Base-by-base conservation (phyloP, 805 yeast genomes). In the Lachancea kluyveri region DNA sequence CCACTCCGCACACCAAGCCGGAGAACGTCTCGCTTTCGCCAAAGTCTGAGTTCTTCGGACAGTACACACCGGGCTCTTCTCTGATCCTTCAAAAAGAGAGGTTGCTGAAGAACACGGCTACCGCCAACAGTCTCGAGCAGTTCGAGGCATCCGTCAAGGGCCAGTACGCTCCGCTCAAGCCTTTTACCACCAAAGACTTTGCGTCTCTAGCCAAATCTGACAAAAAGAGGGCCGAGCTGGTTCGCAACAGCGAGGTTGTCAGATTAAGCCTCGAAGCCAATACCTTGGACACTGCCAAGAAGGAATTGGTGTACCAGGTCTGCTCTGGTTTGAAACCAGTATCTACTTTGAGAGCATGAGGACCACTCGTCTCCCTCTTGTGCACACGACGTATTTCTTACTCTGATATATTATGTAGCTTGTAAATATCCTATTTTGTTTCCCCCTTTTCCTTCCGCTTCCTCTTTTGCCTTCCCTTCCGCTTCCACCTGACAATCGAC, bases 1-100 rank as follows among this genome's bases (percentile, higher is more conserved):
- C 30, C 7, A 30, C 28, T 11, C 28, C 26, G 7, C 31, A 33
- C 17, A 35, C 24, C 4, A 20, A 33, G 19, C 37, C 42, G 6
- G 33, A 35, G 25, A 48, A 42, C 33, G 21, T 30, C 11, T 34
- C 35, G 6, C 28, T 33, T 17, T 39, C 45, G 12, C 77, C 64
- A 54, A 62, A 57, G 45, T 74, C 86, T 33, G 61, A 65, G 5
- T 83, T 82, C 46, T 77, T 81, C 7, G 96, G 87, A 6, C 71
- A 83, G 8, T 61, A 88, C 28, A 66, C 79, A 2, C 63, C 72
- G 6, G 94, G 94, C 1, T 63, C 72, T 43, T 54, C 53, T 3
- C 28, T 52, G 13, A 33, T 38, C 5, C 27, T 49, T 15, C 42
- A 45, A 19, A 45, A 41, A 23, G 58, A 57, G 28, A 48, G 35